Percentiles rank a stretch among this genome's conserved stretches.
phyloP scores from a whole-genome alignment of 2,329 filamentous ascomycete genomes.

The Fusarium torreyae region DNA sequence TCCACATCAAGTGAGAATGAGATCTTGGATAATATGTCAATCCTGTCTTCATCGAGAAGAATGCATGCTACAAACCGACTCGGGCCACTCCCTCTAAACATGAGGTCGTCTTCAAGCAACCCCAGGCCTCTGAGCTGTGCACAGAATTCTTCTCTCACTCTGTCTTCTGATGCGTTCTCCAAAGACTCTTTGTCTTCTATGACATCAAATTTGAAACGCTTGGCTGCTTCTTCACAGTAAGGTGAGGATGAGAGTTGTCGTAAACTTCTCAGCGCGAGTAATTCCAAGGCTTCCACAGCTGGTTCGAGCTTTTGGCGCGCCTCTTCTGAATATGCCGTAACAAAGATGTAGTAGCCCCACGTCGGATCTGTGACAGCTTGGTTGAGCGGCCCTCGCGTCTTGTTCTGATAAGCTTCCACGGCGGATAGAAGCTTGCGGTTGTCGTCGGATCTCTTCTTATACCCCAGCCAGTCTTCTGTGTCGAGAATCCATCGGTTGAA shows the following conservation, averaged over 20 bases:
- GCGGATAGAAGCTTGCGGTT: conserved; percentile 28
- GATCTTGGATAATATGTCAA: conserved; percentile 4
- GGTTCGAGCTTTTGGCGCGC: conserved; percentile 4
- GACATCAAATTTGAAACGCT: conserved; percentile 31
- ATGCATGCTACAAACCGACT: conserved; percentile 23
- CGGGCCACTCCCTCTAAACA: conserved; percentile 21
- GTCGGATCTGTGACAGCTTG: conserved; percentile 24
- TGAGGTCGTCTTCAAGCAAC: conserved; percentile 23
- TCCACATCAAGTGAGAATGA: conserved; percentile 14
- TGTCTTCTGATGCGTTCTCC: conserved; percentile 32
- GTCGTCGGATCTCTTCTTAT: conserved; percentile 18
- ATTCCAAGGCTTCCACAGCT: conserved; percentile 17
- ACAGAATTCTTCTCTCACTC: conserved; percentile 34
- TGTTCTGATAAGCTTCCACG: conserved; percentile 14
- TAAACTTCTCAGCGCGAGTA: conserved; percentile 5
- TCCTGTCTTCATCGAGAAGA: conserved; percentile 16
- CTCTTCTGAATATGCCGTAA: conserved; percentile 25
- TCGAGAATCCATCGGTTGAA: conserved; percentile 18
- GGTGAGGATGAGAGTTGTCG: conserved; percentile 14
- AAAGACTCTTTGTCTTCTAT: conserved; percentile 22
- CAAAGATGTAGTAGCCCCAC: conserved; percentile 35
- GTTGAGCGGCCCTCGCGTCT: conserved; percentile 2
- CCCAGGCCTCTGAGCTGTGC: conserved; percentile 26
- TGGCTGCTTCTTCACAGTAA: conserved; percentile 29
- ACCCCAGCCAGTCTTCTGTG: conserved; percentile 22